Evolutionary conservation across 1,139 yeast species (phyloP).

Genomic region (Pneumocystis sp.): DNA sequence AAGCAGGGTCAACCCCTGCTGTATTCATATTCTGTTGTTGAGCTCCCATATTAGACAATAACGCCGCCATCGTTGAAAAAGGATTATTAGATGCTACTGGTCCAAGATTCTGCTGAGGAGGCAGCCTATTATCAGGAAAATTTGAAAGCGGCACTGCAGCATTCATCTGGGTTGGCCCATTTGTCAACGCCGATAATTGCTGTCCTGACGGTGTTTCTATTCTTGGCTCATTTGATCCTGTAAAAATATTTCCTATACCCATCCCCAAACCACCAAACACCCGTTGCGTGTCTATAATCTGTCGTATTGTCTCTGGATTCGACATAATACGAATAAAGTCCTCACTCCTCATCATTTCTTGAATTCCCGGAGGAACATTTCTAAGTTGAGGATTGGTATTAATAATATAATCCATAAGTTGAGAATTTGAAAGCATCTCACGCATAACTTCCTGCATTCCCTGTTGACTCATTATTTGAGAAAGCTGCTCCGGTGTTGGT

Average conservation of each 20-base stretch:
- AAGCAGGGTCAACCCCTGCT: not conserved
- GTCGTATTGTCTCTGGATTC: constrained; percentile 43
- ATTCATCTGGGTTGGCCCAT: not conserved
- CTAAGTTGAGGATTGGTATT: constrained; percentile 55
- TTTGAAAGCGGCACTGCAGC: not conserved
- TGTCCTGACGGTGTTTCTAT: not conserved
- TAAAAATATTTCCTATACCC: constrained; percentile 15
- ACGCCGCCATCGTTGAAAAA: constrained; percentile 10
- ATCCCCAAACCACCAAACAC: constrained; percentile 29
- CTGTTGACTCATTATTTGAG: constrained; percentile 50
- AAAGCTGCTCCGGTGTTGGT: constrained; percentile 27
- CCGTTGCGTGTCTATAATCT: constrained; percentile 61
- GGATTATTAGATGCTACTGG: not conserved
- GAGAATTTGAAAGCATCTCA: constrained; percentile 70
- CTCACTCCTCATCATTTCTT: constrained; percentile 75
- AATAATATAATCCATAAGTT: constrained; percentile 66
- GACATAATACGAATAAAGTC: constrained; percentile 60
- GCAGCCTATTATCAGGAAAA: constrained; percentile 16
- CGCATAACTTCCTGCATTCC: constrained; percentile 33
- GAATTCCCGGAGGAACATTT: constrained; percentile 31
- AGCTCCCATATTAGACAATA: constrained; percentile 13
- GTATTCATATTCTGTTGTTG: constrained; percentile 4
- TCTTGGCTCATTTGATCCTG: not conserved
- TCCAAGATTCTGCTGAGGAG: constrained; percentile 13
- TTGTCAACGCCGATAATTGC: not conserved